Evolutionary conservation across 169 alveolate genomes (phyloP).

Genomic region (Cryptosporidium bovis): DNA sequence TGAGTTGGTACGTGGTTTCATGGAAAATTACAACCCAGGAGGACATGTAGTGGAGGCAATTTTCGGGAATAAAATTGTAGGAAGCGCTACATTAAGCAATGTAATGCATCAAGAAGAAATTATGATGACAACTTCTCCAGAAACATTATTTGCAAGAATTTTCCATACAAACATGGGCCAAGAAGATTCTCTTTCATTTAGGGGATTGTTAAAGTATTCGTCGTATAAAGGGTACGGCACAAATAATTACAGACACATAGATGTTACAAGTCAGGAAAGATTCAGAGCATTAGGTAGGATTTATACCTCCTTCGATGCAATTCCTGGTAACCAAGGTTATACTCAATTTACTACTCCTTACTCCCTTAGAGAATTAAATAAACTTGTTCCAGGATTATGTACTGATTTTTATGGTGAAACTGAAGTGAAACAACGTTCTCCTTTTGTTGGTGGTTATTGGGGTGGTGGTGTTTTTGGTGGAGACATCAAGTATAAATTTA

Average conservation of each 20-base stretch:
- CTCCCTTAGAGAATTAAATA: conserved; percentile 17
- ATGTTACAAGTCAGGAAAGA: background rate
- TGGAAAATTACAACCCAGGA: conserved; percentile 45
- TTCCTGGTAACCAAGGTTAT: background rate
- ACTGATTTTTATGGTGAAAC: conserved; percentile 23
- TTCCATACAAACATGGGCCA: background rate
- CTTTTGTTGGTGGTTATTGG: conserved; percentile 38
- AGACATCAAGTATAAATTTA: background rate
- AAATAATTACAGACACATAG: background rate
- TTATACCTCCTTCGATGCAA: conserved; percentile 34
- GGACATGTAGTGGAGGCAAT: conserved; percentile 28
- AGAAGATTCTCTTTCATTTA: conserved; percentile 16
- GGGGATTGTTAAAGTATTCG: conserved; percentile 31
- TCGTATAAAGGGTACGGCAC: conserved; percentile 11
- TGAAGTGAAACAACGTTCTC: background rate
- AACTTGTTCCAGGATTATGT: conserved; percentile 14
- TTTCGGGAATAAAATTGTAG: conserved; percentile 13
- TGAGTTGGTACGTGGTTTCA: conserved; percentile 2
- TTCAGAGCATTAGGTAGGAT: background rate
- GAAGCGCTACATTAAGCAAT: conserved; percentile 5
- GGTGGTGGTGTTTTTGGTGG: conserved; percentile 56
- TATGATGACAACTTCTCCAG: conserved; percentile 30
- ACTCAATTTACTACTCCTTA: background rate
- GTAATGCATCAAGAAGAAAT: conserved; percentile 56
- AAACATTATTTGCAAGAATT: conserved; percentile 34